A percentile compares a stretch with the other conserved stretches of the same genome.
Evolutionary conservation across 768 basidiomycete species (phyloP).

Genomic region (Kwoniella dejecticola): DNA sequence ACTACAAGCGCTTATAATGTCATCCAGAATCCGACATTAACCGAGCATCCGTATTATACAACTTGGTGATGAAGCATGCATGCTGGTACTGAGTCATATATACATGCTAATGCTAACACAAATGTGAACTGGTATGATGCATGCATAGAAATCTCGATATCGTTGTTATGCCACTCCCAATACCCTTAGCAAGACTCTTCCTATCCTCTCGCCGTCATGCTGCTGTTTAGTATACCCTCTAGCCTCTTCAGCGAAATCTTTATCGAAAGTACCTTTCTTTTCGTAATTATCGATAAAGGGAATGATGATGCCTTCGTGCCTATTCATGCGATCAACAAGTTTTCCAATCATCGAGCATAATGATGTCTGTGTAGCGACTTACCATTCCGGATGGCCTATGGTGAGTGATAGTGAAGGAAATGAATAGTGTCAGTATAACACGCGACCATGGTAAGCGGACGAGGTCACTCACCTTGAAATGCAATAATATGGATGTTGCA

Average conservation of each 20-base stretch:
- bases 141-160: too few species aligned
- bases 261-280: constrained; percentile 34
- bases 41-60: too few species aligned
- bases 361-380: neutral
- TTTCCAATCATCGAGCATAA: neutral
- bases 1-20: too few species aligned
- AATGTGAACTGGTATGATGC: neutral
- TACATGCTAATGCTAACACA: neutral
- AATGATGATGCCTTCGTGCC: constrained; percentile 43
- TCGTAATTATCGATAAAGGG: constrained; percentile 44
- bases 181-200: constrained; percentile 32
- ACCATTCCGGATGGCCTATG: constrained; percentile 49
- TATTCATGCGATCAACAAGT: neutral
- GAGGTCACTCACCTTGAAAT: constrained; percentile 42
- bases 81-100: too few species aligned
- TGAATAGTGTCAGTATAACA: too few species aligned
- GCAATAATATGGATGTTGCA: constrained; percentile 40
- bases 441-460: too few species aligned
- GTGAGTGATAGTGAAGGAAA: too few species aligned
- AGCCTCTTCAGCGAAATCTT: constrained; percentile 36
- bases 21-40: too few species aligned
- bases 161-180: constrained; percentile 33
- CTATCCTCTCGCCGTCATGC: constrained; percentile 37
- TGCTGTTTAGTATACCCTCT: constrained; percentile 24
- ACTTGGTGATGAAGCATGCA: too few species aligned